phyloP scores from a whole-genome alignment of 2,329 filamentous ascomycete species.

The Xylariaceae sp. region DNA sequence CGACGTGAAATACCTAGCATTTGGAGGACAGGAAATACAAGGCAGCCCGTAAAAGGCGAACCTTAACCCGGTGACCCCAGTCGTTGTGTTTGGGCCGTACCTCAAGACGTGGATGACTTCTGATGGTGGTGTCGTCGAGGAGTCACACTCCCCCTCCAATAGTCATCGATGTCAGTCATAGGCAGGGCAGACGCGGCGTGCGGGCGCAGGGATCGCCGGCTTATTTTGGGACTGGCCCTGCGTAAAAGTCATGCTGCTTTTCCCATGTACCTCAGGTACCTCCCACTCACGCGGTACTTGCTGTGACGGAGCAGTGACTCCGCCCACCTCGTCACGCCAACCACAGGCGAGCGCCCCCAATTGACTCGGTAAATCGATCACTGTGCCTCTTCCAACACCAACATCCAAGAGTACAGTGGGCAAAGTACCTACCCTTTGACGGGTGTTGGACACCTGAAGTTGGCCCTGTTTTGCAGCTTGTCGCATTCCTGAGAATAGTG shows the following conservation, averaged over 20 bases:
- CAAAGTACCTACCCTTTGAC: too few relatives aligned
- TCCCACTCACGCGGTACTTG: slow-evolving; percentile 17
- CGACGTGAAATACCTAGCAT: too few relatives aligned
- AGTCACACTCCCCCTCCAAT: slow-evolving; percentile 27
- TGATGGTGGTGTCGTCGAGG: slow-evolving; percentile 23
- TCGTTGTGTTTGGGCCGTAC: slow-evolving; percentile 18
- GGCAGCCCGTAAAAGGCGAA: slow-evolving; percentile 1
- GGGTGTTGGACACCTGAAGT: too few relatives aligned
- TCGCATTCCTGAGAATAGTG: neutral
- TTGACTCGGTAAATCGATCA: too few relatives aligned
- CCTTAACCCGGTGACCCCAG: slow-evolving; percentile 14
- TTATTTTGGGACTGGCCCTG: slow-evolving; percentile 23
- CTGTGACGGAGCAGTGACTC: slow-evolving; percentile 15
- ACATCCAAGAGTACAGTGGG: too few relatives aligned
- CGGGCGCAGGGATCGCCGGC: slow-evolving; percentile 22
- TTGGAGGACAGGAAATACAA: neutral
- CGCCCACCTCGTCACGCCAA: neutral
- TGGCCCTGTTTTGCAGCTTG: neutral
- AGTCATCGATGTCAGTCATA: slow-evolving; percentile 24
- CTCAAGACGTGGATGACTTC: slow-evolving; percentile 23
- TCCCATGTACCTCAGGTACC: slow-evolving; percentile 19
- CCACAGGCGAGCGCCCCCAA: too few relatives aligned
- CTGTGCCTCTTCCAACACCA: too few relatives aligned
- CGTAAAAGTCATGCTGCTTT: slow-evolving; percentile 8
- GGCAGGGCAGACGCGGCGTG: slow-evolving; percentile 24